Conservation (phyloP, 108 stramenopile species). For the Cyclotella sp. region DNA sequence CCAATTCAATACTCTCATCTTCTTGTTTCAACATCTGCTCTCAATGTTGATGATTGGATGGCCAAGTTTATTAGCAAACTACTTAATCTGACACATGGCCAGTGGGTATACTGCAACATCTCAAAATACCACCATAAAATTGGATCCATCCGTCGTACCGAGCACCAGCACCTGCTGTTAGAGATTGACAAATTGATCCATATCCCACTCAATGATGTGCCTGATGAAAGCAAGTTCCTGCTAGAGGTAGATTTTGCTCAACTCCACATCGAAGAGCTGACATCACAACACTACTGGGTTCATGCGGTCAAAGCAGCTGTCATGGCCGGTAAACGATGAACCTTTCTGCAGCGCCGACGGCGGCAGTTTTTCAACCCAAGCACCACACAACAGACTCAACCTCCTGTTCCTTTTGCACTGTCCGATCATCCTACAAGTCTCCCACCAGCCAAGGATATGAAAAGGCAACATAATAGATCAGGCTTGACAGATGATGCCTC, state of each 20-base stretch:
- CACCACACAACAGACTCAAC: no score
- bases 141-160: not conserved
- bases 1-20: not conserved
- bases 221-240: not conserved
- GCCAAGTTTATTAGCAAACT: not conserved
- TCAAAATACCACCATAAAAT: not conserved
- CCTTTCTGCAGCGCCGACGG: not conserved
- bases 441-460: not conserved
- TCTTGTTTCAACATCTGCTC: not conserved
- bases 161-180: not conserved
- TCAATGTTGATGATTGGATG: not conserved
- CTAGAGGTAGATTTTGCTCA: no score
- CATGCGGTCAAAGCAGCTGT: not conserved
- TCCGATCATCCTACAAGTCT: not conserved
- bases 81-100: not conserved
- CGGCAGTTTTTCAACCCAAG: not conserved
- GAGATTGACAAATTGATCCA: not conserved
- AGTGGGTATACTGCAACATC: not conserved
- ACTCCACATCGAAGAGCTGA: no score
- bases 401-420: not conserved
- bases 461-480: not conserved
- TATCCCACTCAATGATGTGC: not conserved
- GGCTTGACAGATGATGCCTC: not conserved
- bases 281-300: not conserved
- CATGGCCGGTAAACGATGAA: not conserved